Evolutionary conservation across 2,329 filamentous ascomycete genomes (phyloP).

Genomic region (Trichoderma endophyticum): DNA sequence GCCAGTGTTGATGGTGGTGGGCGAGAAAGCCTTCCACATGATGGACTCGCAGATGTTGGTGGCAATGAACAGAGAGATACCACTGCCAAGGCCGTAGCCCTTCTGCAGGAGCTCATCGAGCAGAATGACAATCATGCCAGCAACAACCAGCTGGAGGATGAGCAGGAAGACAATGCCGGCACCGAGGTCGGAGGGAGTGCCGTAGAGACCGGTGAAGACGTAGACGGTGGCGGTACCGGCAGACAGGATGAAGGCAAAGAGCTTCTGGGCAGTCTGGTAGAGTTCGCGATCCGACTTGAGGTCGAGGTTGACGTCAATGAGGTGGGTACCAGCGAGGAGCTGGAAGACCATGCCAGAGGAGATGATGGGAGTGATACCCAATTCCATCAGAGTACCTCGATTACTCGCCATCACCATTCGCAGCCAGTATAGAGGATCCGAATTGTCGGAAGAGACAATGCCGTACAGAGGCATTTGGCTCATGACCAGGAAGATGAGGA

Average conservation of each 20-base stretch:
- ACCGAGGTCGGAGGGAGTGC: conserved; percentile 91
- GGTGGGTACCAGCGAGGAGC: conserved; percentile 97
- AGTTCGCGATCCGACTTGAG: conserved; percentile 99
- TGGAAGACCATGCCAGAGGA: conserved; percentile 99
- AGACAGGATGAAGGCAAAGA: conserved; percentile 95
- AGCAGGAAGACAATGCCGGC: conserved; percentile 97
- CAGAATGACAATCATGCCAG: conserved; percentile 97
- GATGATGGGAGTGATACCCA: conserved; percentile 98
- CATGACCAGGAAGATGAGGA: conserved; percentile 99
- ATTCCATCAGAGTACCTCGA: conserved; percentile 89
- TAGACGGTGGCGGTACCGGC: conserved; percentile 98
- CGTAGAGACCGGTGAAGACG: conserved; percentile 97
- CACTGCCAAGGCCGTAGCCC: conserved; percentile 96
- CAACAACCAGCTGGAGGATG: conserved; percentile 95
- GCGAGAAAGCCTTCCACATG: conserved; percentile 99
- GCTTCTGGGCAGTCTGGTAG: conserved; percentile 99
- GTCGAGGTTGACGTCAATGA: conserved; percentile 99
- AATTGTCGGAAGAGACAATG: conserved; percentile 98
- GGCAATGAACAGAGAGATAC: conserved; percentile 98
- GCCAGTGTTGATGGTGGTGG: conserved; percentile 98
- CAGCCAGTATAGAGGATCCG: conserved; percentile 98
- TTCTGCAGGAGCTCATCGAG: conserved; percentile 99
- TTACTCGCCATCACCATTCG: conserved; percentile 99
- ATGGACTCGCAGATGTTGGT: conserved; percentile 99
- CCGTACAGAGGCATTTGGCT: conserved; percentile 99